Evolutionary conservation across 805 yeast genomes (phyloP), one percentile per base, ranked within the genome.

Genomic region (Zygotorulaspora sp.): DNA sequence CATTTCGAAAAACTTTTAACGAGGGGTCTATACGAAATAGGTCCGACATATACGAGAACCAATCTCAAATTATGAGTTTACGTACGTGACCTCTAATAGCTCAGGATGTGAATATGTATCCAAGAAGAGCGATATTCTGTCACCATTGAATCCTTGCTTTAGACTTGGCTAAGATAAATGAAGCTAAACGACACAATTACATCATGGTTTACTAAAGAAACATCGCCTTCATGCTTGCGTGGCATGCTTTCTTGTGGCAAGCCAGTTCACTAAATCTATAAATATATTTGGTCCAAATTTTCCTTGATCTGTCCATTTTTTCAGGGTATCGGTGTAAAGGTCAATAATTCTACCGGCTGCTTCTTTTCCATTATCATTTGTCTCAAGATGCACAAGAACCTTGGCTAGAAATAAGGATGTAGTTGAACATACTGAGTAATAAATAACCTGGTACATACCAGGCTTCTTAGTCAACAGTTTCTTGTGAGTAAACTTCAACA

Each of bases 251-350:
- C 72, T 71, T n/a, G 83, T 65, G 45, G 70, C 71, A 30, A 83
- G 56, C 89, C 92, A 89, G 62, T 87, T 87, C 53, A 83, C 72
- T 44, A 86, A 76, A 50, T 88, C 96, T 47, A 78, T 72, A 56
- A 83, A 87, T 52, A 84, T 19, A 26, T 43, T 51, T 3, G 50
- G 35, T n/a, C 53, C 50, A 36, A 52, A 56, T 40, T 53, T 58
- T 20, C 58, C 54, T 26, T 41, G 27, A 6, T 15, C 11, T 32
- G 78, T 71, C 96, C 96, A 88, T 13, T 53, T 49, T 46, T 76
- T 73, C 58, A 86, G 50, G 8, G 82, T 63, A 0, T 55, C 58
- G 4, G 74, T 50, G 60, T 88, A 88, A 9, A 78, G 45, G 33
- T 74, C 78, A 29, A 78, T 65, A 17, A 86, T 65, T 16, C 55